phyloP scores from a whole-genome alignment of 495 filamentous ascomycete genomes.

The Talaromyces liani region DNA sequence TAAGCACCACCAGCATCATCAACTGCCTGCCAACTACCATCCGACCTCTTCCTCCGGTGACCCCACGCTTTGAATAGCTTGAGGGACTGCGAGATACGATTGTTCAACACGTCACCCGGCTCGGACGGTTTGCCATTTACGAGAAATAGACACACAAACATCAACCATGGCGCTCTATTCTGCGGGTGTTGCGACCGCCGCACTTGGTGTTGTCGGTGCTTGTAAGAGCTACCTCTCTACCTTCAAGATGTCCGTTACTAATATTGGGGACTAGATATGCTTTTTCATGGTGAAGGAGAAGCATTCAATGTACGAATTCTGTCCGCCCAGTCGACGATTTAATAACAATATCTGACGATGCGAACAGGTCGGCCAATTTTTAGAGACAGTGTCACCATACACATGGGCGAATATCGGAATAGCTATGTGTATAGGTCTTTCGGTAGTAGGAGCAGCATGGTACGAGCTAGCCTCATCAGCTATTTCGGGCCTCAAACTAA shows the following conservation, averaged over 20 bases:
- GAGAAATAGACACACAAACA: not conserved
- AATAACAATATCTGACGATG: not conserved
- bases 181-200: conserved; percentile 58
- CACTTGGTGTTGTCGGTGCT: conserved; percentile 74
- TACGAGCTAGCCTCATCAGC: conserved; percentile 35
- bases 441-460: conserved; percentile 96
- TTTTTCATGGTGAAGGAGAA: conserved; percentile 94
- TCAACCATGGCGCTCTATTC: conserved; percentile 57
- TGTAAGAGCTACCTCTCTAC: conserved; percentile 51
- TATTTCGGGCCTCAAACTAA: conserved; percentile 17
- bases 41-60: not conserved
- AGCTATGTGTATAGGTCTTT: conserved; percentile 88
- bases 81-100: not conserved
- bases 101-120: not conserved
- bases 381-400: conserved; percentile 90
- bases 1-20: conserved; percentile 12
- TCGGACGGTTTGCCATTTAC: not conserved
- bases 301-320: conserved; percentile 74
- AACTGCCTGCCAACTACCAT: conserved; percentile 12
- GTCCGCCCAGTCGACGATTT: not conserved
- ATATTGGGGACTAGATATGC: conserved; percentile 68
- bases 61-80: not conserved
- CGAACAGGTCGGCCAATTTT: conserved; percentile 77
- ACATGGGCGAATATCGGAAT: conserved; percentile 90
- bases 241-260: conserved; percentile 16